Base-by-base conservation (phyloP, 495 filamentous ascomycete genomes). In the Tirmania nivea region DNA sequence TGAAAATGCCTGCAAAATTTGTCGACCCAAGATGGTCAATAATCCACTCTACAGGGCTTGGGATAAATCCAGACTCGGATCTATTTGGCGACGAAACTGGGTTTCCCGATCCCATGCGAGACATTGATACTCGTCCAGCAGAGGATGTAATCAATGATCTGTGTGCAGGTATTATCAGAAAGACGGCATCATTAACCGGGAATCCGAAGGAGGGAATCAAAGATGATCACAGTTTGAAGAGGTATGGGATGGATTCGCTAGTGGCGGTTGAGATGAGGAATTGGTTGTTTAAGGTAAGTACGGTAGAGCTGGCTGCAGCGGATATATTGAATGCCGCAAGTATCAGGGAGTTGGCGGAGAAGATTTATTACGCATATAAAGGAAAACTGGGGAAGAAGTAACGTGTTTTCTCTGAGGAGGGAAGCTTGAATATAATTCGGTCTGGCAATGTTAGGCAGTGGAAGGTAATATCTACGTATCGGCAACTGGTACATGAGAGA, bases 231-330 rank as follows among this genome's bases (percentile, higher is more conserved):
- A 67, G 71, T 19, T 61, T 78, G 21, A 67, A 69, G 6, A 65
- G 67, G 42, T 78, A 73, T 62, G 71, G 70, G n/a, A 65, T 78
- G 19, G 73, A 78, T 59, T 73, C 69, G 37, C 68, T 76, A 50
- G 66, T 76, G 36, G 73, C 70, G 1, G 71, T 71, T 52, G 75
- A 78, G 63, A 71, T 75, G 56, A 66, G 73, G 36, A 71, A 70
- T 51, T 75, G 70, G 57, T 69, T 77, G 51, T 8, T 45, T 3
- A 45, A 19, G 17, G 39, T 45, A 4, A 45, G 14, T 45, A 19
- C 12, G 17, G 39, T 45, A 0, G 39, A 45, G 17, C 17, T 45
- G 39, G 17, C 12, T 14, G 39, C 17, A 4, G 39, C 12, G 9
- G 39, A 45, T 45, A 19, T 45, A 4, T 4, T 45, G 39, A 45